These are phyloP conservation scores for Colletotrichum sp. DNA, from an alignment of 2,329 filamentous ascomycete genomes.

Conservation along the genomic window DNA sequence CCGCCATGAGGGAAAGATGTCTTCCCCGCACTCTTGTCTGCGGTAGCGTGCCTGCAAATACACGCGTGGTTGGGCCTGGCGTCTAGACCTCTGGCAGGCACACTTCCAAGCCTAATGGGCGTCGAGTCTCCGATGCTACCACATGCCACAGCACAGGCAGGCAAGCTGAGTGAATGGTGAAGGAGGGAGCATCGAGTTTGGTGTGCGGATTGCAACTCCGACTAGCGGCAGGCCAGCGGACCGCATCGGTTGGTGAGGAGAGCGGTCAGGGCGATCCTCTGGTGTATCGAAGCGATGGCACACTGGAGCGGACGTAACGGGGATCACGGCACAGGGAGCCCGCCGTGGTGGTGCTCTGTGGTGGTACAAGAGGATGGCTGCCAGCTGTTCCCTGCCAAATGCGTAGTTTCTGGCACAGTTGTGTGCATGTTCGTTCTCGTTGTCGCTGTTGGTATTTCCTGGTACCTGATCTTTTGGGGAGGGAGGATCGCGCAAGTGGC, in stretches of 20 bases:
- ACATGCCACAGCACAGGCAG: neutral
- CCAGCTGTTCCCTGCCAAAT: neutral
- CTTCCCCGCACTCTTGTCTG: neutral
- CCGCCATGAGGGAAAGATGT: neutral
- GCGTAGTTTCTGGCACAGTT: neutral
- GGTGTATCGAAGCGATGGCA: neutral
- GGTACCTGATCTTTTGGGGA: neutral
- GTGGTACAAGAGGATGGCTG: neutral
- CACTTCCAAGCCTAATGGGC: neutral
- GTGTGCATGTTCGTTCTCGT: neutral
- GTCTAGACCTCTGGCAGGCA: neutral
- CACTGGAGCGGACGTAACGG: neutral
- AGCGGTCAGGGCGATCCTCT: neutral
- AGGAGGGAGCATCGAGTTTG: neutral
- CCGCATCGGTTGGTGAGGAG: neutral
- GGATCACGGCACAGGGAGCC: neutral
- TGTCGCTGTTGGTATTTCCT: neutral
- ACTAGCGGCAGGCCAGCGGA: neutral
- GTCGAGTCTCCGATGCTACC: slow-evolving; percentile 2
- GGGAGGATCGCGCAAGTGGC: neutral
- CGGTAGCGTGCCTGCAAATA: neutral
- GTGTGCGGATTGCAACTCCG: slow-evolving; percentile 4
- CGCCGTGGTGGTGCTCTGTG: neutral
- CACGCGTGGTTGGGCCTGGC: neutral
- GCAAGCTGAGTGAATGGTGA: neutral